A percentile compares a stretch with the other conserved stretches of the same genome.
Evolutionary conservation across 495 filamentous ascomycete species (phyloP).

Genomic region (Xylaria acuta): DNA sequence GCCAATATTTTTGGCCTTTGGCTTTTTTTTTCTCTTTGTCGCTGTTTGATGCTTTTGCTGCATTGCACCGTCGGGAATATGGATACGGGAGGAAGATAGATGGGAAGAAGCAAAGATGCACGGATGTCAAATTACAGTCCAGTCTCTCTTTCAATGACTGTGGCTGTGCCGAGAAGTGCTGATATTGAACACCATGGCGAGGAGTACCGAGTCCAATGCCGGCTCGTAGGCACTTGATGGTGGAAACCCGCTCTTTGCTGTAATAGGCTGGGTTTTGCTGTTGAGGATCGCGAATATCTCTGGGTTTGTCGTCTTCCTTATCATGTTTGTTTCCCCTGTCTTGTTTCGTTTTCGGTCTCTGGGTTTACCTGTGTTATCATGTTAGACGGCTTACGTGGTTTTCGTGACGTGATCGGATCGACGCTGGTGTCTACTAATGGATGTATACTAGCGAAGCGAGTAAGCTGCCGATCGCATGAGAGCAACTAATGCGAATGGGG

Average conservation of each 20-base stretch:
- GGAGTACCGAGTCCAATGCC: slow-evolving; percentile 41
- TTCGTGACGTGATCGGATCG: not conserved
- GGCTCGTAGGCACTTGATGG: slow-evolving; percentile 40
- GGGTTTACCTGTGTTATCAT: too few relatives aligned
- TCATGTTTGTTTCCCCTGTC: not conserved
- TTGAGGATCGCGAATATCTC: slow-evolving; percentile 41
- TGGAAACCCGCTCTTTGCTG: slow-evolving; percentile 28
- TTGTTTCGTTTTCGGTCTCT: not conserved
- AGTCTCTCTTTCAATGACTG: slow-evolving; percentile 76
- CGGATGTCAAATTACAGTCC: slow-evolving; percentile 99
- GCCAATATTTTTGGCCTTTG: not conserved
- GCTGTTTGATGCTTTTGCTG: not conserved
- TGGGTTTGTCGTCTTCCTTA: not conserved
- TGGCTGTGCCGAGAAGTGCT: slow-evolving; percentile 89
- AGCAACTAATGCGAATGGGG: not conserved
- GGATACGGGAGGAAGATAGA: not conserved
- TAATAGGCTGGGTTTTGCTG: slow-evolving; percentile 29
- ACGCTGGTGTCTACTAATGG: not conserved
- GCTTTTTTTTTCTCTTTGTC: not conserved
- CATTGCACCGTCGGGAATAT: not conserved
- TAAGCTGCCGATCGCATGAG: not conserved
- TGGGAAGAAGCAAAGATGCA: slow-evolving; percentile 59
- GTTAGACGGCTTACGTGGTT: not conserved
- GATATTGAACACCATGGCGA: slow-evolving; percentile 53
- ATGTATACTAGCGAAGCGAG: not conserved